Conservation (phyloP, 2,329 filamentous ascomycete species). For the Pezicula neosporulosa region DNA sequence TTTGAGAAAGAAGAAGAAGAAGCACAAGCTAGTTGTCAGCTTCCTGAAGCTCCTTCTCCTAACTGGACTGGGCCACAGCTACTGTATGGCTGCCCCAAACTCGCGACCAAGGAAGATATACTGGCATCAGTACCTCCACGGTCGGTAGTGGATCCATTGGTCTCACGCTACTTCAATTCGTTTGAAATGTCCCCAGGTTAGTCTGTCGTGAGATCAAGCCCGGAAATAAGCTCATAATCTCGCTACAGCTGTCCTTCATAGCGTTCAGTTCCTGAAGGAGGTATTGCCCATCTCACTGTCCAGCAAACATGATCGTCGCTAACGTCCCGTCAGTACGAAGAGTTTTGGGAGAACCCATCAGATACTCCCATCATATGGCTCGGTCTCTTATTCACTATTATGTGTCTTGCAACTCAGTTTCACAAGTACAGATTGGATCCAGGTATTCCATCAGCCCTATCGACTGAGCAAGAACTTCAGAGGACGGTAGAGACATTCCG, state of each 20-base stretch:
- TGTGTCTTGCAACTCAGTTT: conserved; percentile 30
- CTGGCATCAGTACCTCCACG: conserved; percentile 43
- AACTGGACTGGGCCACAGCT: no score
- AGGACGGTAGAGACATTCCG: conserved; percentile 42
- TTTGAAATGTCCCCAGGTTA: conserved; percentile 47
- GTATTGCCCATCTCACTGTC: conserved; percentile 17
- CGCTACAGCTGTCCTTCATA: conserved; percentile 44
- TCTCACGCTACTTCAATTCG: conserved; percentile 49
- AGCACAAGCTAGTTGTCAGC: no score
- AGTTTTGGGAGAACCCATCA: conserved; percentile 18
- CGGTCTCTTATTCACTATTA: conserved; percentile 38
- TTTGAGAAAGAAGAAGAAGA: conserved; percentile 36
- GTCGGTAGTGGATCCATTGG: conserved; percentile 42
- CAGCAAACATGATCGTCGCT: conserved; percentile 1
- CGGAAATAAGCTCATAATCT: not conserved
- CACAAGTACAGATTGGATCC: not conserved
- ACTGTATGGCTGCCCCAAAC: no score
- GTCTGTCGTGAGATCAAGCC: conserved; percentile 2
- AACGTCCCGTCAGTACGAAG: conserved; percentile 14
- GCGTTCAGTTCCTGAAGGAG: conserved; percentile 42
- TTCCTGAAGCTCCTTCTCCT: no score
- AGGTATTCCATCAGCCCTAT: not conserved
- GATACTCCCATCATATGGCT: conserved; percentile 42
- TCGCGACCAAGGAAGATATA: conserved; percentile 39
- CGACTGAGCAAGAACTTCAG: conserved; percentile 7